Base-by-base conservation (phyloP, 2,329 filamentous ascomycete genomes). In the Nemania sp. region DNA sequence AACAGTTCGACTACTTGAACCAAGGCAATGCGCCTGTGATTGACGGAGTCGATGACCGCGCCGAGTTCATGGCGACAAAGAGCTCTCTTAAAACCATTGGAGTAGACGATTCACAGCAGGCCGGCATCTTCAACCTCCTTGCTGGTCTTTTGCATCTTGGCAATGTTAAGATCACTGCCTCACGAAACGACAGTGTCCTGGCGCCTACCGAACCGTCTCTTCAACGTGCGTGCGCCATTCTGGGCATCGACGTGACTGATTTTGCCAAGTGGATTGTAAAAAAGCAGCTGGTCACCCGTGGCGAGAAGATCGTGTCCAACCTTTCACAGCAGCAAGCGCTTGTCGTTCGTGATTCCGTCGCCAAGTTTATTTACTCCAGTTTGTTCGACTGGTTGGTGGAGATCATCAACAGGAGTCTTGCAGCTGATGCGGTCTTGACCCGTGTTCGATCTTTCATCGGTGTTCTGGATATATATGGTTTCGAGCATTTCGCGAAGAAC, bases 311-410 rank as follows among this genome's bases (percentile, higher is more conserved):
- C 69, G 92, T 91, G 32, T 98, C 95, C 29, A 97, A 97, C 74
- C 79, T 99, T 64, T 96, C 90, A 21, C 92, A 96, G 70, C 91
- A 96, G 63, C 94, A 98, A 77, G 95, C 95, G 32, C 85, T 90
- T 39, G 94, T 99, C 59, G 95, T 99, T 13, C 88, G 94, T 74
- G 95, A 99, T 73, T 99, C 95, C 0, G 95, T 99, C 52, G 93
- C 95, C 72, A 99, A 99, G 76, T 99, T 94, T 78, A 95, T 99
- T 67, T 99, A 99, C 79, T 98, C 95, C 0, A 97, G 93, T 73
- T 79, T 99, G 60, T 99, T 99, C 75, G 95, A 99, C 80, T 99
- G 95, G 95, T 84, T 99, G 21, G 95, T 99, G n/a, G 93, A 98
- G 70, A 91, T 90, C 61, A 97, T 97, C 79, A 99, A 99, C 79